phyloP scores from a whole-genome alignment of 805 yeast species.

The Debaryomyces prosopidis region DNA sequence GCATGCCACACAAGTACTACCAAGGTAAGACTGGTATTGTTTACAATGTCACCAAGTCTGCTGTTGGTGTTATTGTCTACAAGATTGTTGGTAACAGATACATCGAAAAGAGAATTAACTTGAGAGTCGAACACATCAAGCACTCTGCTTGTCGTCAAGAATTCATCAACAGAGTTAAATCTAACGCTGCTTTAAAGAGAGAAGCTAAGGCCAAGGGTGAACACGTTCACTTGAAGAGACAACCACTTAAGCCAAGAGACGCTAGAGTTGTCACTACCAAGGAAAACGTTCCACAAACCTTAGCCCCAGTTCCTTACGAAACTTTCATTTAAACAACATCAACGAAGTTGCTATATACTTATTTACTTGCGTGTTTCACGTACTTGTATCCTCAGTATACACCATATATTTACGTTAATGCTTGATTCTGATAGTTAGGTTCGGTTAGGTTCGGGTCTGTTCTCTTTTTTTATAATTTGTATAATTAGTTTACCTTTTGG shows the following conservation, averaged over 20 bases:
- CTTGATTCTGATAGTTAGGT: conserved; percentile 4
- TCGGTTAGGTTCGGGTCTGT: conserved; percentile 5
- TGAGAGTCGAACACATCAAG: conserved; percentile 98
- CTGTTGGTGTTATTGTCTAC: conserved; percentile 98
- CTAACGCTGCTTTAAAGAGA: conserved; percentile 87
- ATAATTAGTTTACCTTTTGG: conserved; percentile 8
- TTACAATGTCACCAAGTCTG: conserved; percentile 97
- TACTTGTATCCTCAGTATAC: background rate
- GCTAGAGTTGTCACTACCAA: conserved; percentile 81
- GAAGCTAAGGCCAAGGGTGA: conserved; percentile 96
- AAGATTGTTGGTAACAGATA: conserved; percentile 99
- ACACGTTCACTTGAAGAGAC: conserved; percentile 92
- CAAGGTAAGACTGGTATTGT: conserved; percentile 99
- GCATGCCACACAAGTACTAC: conserved; percentile 98
- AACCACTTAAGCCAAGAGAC: conserved; percentile 97
- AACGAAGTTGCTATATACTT: background rate
- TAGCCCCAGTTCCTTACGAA: conserved; percentile 99
- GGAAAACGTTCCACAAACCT: conserved; percentile 88
- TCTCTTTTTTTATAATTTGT: conserved; percentile 4
- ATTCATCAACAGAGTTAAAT: conserved; percentile 97
- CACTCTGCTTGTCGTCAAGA: conserved; percentile 99
- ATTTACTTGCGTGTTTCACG: background rate
- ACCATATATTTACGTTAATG: conserved; percentile 5
- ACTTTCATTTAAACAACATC: conserved; percentile 79
- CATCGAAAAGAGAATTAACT: conserved; percentile 97